Conservation (phyloP, 106 monocot species). For the Platanthera zijinensis region DNA sequence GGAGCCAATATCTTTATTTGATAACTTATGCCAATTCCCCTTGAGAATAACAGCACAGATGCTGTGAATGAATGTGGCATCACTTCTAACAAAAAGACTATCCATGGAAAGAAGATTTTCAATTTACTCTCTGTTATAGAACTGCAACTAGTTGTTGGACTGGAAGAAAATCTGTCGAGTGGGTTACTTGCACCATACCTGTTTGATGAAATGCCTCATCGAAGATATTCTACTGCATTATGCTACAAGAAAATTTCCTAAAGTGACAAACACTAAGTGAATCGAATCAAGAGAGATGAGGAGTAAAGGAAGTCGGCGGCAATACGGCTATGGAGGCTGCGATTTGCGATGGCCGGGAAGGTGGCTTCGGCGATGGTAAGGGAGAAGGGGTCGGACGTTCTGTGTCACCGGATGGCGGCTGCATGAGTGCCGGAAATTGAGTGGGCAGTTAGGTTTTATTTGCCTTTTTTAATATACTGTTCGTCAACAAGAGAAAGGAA, state of each 20-base stretch:
- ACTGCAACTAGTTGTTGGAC: neutral
- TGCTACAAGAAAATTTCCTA: neutral
- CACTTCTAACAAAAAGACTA: slow-evolving; percentile 5
- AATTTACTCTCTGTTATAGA: neutral
- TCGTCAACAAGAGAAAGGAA: too few relatives aligned
- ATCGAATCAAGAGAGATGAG: neutral
- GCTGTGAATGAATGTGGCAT: slow-evolving; percentile 23
- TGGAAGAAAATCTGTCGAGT: neutral
- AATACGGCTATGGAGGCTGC: too few relatives aligned
- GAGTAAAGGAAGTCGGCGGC: too few relatives aligned
- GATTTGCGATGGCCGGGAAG: too few relatives aligned
- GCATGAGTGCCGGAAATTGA: too few relatives aligned
- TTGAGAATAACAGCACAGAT: slow-evolving; percentile 57
- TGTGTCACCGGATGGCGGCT: too few relatives aligned
- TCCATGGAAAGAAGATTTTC: neutral
- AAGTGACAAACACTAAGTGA: neutral
- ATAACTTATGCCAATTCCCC: slow-evolving; percentile 36
- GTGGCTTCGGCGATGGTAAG: too few relatives aligned
- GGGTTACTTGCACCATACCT: neutral
- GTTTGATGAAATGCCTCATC: neutral
- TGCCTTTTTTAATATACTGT: too few relatives aligned
- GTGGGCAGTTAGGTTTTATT: too few relatives aligned
- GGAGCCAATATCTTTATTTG: slow-evolving; percentile 1
- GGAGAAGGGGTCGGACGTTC: too few relatives aligned
- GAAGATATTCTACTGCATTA: neutral